These are phyloP conservation scores for Hypocreales sp. DNA, from an alignment of 2,329 filamentous ascomycete species.

Conservation along the genomic window DNA sequence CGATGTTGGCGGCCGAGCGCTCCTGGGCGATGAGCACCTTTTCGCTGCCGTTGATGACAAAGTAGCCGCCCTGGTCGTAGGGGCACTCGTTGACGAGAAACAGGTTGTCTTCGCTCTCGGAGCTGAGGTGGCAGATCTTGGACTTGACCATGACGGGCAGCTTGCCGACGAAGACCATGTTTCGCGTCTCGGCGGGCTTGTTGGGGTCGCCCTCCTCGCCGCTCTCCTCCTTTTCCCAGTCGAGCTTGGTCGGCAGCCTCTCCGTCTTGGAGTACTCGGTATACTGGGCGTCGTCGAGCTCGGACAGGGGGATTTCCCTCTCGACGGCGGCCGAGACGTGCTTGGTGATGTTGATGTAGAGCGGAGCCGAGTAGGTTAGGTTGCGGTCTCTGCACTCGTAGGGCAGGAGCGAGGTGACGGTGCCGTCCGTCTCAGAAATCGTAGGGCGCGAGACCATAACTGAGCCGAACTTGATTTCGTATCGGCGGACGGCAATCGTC, in stretches of 20 bases:
- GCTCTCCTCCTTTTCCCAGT: conserved; percentile 45
- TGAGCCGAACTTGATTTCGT: conserved; percentile 87
- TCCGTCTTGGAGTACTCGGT: conserved; percentile 37
- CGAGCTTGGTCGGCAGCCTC: conserved; percentile 40
- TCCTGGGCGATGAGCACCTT: conserved; percentile 98
- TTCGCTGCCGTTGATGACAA: conserved; percentile 97
- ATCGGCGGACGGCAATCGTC: conserved; percentile 73
- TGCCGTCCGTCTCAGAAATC: conserved; percentile 85
- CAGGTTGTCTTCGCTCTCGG: conserved; percentile 69
- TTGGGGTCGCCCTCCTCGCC: conserved; percentile 34
- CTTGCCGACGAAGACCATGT: conserved; percentile 83
- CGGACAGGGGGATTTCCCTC: conserved; percentile 47
- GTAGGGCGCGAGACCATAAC: conserved; percentile 81
- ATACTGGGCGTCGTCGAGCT: conserved; percentile 51
- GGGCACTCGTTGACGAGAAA: conserved; percentile 93
- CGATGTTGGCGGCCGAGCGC: conserved; percentile 93
- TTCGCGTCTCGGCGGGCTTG: conserved; percentile 40
- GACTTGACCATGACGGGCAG: conserved; percentile 98
- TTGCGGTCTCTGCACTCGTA: conserved; percentile 95
- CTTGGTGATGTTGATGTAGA: conserved; percentile 80
- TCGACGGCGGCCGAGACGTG: conserved; percentile 74
- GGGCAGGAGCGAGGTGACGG: conserved; percentile 69
- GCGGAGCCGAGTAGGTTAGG: conserved; percentile 82
- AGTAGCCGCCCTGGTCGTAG: conserved; percentile 96
- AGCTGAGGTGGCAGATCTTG: conserved; percentile 79